Base-by-base conservation (phyloP, 331 rosid species). In the Phaseolus coccineus region DNA sequence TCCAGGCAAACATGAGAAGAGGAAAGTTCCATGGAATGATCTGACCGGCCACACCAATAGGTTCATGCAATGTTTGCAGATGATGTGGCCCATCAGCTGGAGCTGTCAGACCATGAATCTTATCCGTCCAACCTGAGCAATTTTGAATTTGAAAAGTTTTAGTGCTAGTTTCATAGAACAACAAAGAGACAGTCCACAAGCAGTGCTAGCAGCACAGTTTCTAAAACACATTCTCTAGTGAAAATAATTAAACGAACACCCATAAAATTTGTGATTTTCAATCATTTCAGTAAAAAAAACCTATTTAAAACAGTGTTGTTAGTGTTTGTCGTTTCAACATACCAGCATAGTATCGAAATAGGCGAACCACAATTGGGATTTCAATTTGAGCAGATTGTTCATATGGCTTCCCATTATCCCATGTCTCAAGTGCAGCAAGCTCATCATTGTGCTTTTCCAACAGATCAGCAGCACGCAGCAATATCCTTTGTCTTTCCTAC, bases 401-500 rank as follows among this genome's bases (percentile, higher is more conserved):
- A 62, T 61, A 92, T 67, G 97, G 89, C 83, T 92, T 92, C 73
- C 94, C 97, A 66, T 77, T 90, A 74, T 92, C 93, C 94, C 92
- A 92, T 19, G 87, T 84, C 88, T 90, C 94, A 30, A 92, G 97
- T 7, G 89, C 73, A 0, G 97, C 90, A 56, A 92, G 51, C 79
- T 87, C 90, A 44, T 90, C 97, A 15, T 69, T 85, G 46, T 92
- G 88, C 62, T 83, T 80, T 67, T 90, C 97, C 48, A 90, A 16
- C 87, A 92, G 83, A 80, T 92, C 97, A 50, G 97, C 94, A 67
- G 89, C 89, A 27, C 93, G 85, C 76, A 92, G 51, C 62, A 92
- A 79, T 47, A 85, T 80, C 71, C 77, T 66, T 19, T 88, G 89
- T 70, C 94, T 85, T 81, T 92, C 91, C 97, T 90, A 85, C 62